Conservation (phyloP, 306 rosid genomes). For the Leucaena leucocephala region DNA sequence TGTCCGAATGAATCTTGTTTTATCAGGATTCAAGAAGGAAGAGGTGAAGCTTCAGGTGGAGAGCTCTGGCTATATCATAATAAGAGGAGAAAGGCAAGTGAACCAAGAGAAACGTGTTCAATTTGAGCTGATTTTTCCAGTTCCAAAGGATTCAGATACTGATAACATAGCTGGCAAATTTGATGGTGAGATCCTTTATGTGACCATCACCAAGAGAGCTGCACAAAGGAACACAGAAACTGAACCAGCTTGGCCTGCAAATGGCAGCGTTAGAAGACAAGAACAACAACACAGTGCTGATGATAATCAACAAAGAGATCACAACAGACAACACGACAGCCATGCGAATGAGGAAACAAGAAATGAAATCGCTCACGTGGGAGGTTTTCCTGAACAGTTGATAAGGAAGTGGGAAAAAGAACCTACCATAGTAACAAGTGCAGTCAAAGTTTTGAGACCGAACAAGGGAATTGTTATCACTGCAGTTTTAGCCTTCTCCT, state of each 20-base stretch:
- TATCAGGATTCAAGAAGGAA: constrained; percentile 59
- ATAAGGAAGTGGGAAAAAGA: constrained; percentile 52
- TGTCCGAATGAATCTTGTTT: background rate
- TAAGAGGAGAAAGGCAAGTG: constrained; percentile 56
- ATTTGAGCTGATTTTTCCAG: constrained; percentile 47
- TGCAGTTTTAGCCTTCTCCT: constrained; percentile 63
- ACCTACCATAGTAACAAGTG: constrained; percentile 34
- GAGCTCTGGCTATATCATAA: constrained; percentile 40
- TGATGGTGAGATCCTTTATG: constrained; percentile 57
- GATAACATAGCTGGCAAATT: constrained; percentile 57
- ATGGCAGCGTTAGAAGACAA: constrained; percentile 29
- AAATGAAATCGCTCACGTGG: constrained; percentile 12
- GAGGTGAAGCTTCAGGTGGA: constrained; percentile 57
- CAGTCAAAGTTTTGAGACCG: constrained; percentile 38
- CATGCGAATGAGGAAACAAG: constrained; percentile 21
- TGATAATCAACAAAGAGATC: constrained; percentile 3
- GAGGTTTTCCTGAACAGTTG: constrained; percentile 35
- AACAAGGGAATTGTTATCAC: constrained; percentile 59
- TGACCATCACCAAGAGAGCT: constrained; percentile 54
- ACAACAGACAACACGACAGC: constrained; percentile 16
- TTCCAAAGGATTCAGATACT: constrained; percentile 51
- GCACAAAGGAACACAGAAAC: constrained; percentile 37
- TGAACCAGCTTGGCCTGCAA: constrained; percentile 21
- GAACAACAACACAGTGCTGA: constrained; percentile 10
- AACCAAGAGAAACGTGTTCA: constrained; percentile 41